Evolutionary conservation across 2,329 filamentous ascomycete genomes (phyloP).

Genomic region (Colletotrichum australisinense): DNA sequence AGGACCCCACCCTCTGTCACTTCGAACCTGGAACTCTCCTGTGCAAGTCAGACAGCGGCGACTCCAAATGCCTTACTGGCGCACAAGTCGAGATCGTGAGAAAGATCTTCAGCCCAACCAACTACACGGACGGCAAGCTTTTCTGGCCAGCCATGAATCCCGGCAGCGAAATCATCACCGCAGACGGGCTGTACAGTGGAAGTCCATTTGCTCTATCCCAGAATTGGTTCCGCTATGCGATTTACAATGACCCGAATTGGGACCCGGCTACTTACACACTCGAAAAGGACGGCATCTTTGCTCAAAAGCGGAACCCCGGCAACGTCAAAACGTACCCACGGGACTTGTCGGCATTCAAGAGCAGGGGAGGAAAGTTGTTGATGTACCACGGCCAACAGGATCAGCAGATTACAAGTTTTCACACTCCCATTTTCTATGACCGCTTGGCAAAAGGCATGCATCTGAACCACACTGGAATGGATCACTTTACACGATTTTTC

Average conservation of each 20-base stretch:
- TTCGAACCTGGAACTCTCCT: constrained; percentile 37
- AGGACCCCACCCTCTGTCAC: constrained; percentile 53
- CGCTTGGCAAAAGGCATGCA: constrained; percentile 57
- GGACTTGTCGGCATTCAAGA: constrained; percentile 51
- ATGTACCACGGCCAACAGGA: constrained; percentile 60
- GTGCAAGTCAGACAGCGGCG: constrained; percentile 29
- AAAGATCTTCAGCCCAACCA: constrained; percentile 43
- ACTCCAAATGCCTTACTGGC: constrained; percentile 47
- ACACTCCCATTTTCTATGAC: constrained; percentile 61
- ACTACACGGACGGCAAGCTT: constrained; percentile 46
- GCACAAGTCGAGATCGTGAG: constrained; percentile 51
- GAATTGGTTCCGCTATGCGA: constrained; percentile 52
- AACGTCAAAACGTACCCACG: constrained; percentile 51
- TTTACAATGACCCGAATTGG: constrained; percentile 53
- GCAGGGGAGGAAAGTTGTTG: constrained; percentile 56
- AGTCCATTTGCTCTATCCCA: constrained; percentile 40
- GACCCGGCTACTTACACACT: constrained; percentile 46
- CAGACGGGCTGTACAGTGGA: constrained; percentile 57
- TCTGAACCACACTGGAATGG: constrained; percentile 47
- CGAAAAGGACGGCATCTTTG: constrained; percentile 47
- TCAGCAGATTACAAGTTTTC: constrained; percentile 54
- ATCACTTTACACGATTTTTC: constrained; percentile 64
- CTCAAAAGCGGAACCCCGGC: constrained; percentile 47
- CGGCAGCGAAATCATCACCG: constrained; percentile 52
- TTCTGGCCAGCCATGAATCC: constrained; percentile 59